Percentiles rank a stretch among this genome's conserved stretches.
These are phyloP conservation scores for Cucumis hystrix DNA, from an alignment of 306 rosid genomes.

Conservation along the genomic window DNA sequence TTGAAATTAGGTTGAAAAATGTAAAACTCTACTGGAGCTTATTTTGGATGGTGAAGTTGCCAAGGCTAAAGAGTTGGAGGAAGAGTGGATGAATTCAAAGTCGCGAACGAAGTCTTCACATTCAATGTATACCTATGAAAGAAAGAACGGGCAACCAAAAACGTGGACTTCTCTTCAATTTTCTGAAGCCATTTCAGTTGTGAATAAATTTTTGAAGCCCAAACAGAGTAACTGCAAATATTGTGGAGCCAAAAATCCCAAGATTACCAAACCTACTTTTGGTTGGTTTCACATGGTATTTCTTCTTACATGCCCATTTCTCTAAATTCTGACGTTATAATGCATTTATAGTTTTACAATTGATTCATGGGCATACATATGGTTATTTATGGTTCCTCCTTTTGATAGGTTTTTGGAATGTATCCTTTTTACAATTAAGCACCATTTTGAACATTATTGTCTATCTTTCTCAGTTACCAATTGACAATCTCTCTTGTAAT, in stretches of 20 bases:
- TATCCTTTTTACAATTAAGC: no score
- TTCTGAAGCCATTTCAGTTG: conserved; percentile 48
- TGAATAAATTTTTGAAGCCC: conserved; percentile 26
- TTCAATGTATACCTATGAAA: conserved; percentile 11
- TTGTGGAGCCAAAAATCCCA: conserved; percentile 34
- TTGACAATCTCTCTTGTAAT: no score
- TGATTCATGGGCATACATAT: background rate
- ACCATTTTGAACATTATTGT: no score
- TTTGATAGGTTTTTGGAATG: no score
- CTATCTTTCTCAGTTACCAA: no score
- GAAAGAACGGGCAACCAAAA: conserved; percentile 17
- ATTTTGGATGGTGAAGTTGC: conserved; percentile 49
- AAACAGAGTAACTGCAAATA: conserved; percentile 22
- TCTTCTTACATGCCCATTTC: conserved; percentile 10
- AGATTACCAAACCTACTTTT: conserved; percentile 53
- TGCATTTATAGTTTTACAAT: background rate
- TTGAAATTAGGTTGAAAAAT: conserved; percentile 39
- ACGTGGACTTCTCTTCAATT: conserved; percentile 73
- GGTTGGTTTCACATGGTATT: conserved; percentile 73
- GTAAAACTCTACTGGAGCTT: conserved; percentile 45
- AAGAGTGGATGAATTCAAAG: background rate
- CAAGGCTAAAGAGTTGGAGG: conserved; percentile 37
- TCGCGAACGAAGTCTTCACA: conserved; percentile 9
- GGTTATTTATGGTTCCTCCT: background rate
- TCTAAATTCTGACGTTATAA: background rate